phyloP scores from a whole-genome alignment of 257 asterid genomes.

The Voacanga thouarsii region DNA sequence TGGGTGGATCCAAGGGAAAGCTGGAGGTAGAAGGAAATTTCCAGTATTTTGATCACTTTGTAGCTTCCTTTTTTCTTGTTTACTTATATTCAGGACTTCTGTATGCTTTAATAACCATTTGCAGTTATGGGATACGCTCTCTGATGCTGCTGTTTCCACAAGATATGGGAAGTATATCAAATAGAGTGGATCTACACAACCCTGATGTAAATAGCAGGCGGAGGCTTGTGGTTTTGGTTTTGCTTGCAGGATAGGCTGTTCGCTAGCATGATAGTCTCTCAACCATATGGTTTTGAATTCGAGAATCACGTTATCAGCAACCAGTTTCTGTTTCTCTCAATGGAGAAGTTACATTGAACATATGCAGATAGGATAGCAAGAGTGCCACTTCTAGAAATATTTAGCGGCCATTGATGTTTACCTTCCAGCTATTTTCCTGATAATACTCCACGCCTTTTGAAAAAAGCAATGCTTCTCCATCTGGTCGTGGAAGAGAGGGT shows the following conservation, averaged over 20 bases:
- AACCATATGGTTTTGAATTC: neutral
- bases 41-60: neutral
- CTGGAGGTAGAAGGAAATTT: slow-evolving; percentile 46
- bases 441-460: neutral
- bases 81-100: neutral
- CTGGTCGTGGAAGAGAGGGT: neutral
- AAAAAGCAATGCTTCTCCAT: neutral
- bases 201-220: slow-evolving; percentile 1
- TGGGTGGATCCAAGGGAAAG: slow-evolving; percentile 88
- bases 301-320: neutral
- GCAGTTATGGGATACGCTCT: slow-evolving; percentile 63
- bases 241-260: neutral
- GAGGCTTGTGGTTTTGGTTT: neutral
- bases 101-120: slow-evolving; percentile 9
- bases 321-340: neutral
- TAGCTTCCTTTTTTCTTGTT: neutral
- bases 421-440: neutral
- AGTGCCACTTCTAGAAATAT: neutral
- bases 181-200: slow-evolving; percentile 7
- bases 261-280: neutral
- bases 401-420: neutral
- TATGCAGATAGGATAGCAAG: slow-evolving; percentile 2
- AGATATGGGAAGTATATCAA: slow-evolving; percentile 37
- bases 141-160: slow-evolving; percentile 49
- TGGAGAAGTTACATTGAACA: neutral